Evolutionary conservation across 1,139 yeast genomes (phyloP), one percentile per base, ranked within the genome.

Genomic region (Debaryomyces subglobosus): DNA sequence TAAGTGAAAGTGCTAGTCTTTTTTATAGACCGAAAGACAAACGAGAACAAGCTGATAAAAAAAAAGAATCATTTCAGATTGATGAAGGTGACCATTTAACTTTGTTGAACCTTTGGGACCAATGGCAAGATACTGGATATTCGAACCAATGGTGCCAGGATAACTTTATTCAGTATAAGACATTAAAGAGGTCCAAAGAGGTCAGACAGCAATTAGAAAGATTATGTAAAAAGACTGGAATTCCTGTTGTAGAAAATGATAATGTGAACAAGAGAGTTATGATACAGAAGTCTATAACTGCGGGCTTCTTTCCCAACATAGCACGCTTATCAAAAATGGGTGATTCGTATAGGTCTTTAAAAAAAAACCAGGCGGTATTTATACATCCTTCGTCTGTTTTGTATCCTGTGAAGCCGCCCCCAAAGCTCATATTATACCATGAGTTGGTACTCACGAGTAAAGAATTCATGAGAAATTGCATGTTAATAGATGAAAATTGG

Each of bases 91-190:
- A 94, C 62, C 97, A 91, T 59, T 65, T 89, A 50, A 79, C 92
- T 1, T 72, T 90, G 33, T 67, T 92, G 38, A 85, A 86, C 54
- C 77, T 92, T 1, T 94, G 87, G 82, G 74, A 81, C 21, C 85
- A 82, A 55, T 94, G 97, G 96, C 79, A 65, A 4, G 86, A 81
- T 4, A 78, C 84, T 2, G 89, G 86, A 0, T 87, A 70, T 60
- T 86, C 96, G 0, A 72, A 72, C 39, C 82, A 83, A 48, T 94
- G 99, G 99, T 92, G 97, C 56, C 83, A 81, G 55, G 97, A 91
- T 57, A 84, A 89, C 60, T 90, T 81, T 60, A 61, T 94, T 3
- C 97, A 94, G 62, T 80, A 80, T 65, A 84, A 86, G 62, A 82
- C 96, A 0, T 65, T 94, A 57, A 71, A 72, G 36, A 71, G 97